These are phyloP conservation scores for Penicillium vulpinum DNA, from an alignment of 2,329 filamentous ascomycete species.

Conservation along the genomic window DNA sequence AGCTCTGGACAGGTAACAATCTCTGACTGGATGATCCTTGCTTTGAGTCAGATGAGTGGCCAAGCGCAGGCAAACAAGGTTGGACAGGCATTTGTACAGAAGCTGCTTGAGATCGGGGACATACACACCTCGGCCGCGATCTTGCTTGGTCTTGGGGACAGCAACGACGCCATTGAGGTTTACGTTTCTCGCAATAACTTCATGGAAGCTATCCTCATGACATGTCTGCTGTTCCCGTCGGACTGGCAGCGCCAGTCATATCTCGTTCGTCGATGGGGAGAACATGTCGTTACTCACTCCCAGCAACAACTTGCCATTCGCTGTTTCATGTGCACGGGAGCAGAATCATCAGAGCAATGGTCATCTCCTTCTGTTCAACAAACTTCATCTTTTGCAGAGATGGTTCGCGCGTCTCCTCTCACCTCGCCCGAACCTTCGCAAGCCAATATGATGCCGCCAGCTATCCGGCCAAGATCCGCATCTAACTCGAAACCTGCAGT, in stretches of 20 bases:
- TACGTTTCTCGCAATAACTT: conserved; percentile 89
- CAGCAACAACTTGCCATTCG: conserved; percentile 88
- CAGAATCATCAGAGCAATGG: conserved; percentile 84
- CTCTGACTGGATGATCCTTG: conserved; percentile 95
- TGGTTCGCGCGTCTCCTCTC: conserved; percentile 34
- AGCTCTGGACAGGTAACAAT: conserved; percentile 83
- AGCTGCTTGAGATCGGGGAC: conserved; percentile 84
- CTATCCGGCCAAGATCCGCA: conserved; percentile 46
- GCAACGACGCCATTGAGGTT: conserved; percentile 92
- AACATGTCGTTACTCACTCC: conserved; percentile 80
- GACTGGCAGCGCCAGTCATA: conserved; percentile 92
- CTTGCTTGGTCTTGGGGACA: conserved; percentile 85
- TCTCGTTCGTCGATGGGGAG: conserved; percentile 91
- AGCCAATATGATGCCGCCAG: conserved; percentile 24
- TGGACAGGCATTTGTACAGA: conserved; percentile 85
- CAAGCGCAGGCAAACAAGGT: conserved; percentile 82
- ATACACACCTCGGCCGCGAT: conserved; percentile 90
- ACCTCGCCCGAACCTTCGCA: conserved; percentile 62
- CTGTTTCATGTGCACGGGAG: conserved; percentile 87
- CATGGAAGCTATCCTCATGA: conserved; percentile 89
- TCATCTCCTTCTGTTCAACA: conserved; percentile 75
- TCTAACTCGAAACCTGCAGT: conserved; percentile 61
- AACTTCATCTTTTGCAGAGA: conserved; percentile 48
- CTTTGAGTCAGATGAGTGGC: conserved; percentile 81
- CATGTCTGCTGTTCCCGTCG: conserved; percentile 75